These are phyloP conservation scores for Fusarium xylarioides DNA, from an alignment of 2,329 filamentous ascomycete species.

Conservation along the genomic window DNA sequence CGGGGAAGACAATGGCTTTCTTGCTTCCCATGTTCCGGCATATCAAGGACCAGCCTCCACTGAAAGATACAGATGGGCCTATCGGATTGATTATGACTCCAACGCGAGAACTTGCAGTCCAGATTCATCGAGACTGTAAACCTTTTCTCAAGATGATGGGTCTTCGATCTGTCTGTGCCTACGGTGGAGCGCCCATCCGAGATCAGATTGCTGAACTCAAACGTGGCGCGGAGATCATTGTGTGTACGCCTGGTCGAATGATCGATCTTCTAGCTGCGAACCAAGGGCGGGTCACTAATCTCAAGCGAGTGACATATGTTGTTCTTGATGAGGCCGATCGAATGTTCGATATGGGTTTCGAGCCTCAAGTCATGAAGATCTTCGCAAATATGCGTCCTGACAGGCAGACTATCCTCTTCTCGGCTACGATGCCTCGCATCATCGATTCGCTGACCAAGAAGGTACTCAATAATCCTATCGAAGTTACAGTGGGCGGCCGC, in stretches of 20 bases:
- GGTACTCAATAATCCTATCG: constrained; percentile 82
- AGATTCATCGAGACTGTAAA: constrained; percentile 94
- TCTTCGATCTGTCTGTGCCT: constrained; percentile 88
- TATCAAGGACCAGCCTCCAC: constrained; percentile 88
- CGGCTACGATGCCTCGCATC: constrained; percentile 92
- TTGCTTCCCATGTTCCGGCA: constrained; percentile 97
- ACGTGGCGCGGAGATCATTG: constrained; percentile 91
- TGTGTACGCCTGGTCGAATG: constrained; percentile 93
- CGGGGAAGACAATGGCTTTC: constrained; percentile 96
- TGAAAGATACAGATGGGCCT: constrained; percentile 87
- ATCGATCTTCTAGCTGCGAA: constrained; percentile 96
- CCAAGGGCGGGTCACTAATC: constrained; percentile 90
- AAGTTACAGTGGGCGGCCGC: constrained; percentile 90
- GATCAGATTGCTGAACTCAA: constrained; percentile 98
- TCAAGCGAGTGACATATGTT: constrained; percentile 89
- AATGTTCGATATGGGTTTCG: constrained; percentile 99
- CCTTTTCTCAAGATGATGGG: constrained; percentile 90
- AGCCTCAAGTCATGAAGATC: constrained; percentile 97
- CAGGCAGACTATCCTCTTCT: constrained; percentile 93
- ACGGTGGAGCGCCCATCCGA: constrained; percentile 94
- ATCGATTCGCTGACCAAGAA: constrained; percentile 93
- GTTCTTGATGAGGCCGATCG: constrained; percentile 97
- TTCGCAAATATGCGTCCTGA: constrained; percentile 91
- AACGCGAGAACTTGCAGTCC: constrained; percentile 90
- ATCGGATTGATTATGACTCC: constrained; percentile 91